phyloP scores from a whole-genome alignment of 78 protist species.

The Dictyostelium intermedium region DNA sequence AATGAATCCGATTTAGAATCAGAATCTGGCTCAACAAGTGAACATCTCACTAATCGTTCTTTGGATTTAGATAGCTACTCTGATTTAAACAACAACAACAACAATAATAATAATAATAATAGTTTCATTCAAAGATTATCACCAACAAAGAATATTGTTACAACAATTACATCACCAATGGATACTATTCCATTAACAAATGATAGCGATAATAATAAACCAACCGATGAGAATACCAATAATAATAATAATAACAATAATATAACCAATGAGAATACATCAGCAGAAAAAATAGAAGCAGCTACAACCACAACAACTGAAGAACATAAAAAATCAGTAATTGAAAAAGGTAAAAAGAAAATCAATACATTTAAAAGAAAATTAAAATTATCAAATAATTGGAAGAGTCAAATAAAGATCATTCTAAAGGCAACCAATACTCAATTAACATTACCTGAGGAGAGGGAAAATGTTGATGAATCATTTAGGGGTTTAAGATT shows the following conservation, averaged over 20 bases:
- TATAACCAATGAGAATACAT: neutral
- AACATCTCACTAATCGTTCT: neutral
- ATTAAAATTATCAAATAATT: conserved; percentile 38
- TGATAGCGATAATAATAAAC: neutral
- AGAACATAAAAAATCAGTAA: neutral
- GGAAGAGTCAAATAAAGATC: conserved; percentile 74
- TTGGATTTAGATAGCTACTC: neutral
- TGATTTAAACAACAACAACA: neutral
- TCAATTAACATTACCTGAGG: conserved; percentile 29
- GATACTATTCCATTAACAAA: neutral
- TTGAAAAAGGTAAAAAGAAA: conserved; percentile 55
- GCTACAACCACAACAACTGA: too few species aligned
- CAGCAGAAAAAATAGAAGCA: neutral
- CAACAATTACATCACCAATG: neutral
- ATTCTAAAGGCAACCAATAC: conserved; percentile 57
- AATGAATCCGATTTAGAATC: conserved; percentile 45
- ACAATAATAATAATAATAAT: neutral
- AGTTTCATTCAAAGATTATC: neutral
- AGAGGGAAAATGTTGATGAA: neutral
- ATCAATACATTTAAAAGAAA: conserved; percentile 45
- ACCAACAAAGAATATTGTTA: neutral
- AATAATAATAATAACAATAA: neutral
- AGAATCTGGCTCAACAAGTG: neutral
- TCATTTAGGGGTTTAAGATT: conserved; percentile 12
- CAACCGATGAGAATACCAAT: neutral